These are phyloP conservation scores for Xanthoconium separans DNA, from an alignment of 1,284 basidiomycete genomes.

Conservation along the genomic window DNA sequence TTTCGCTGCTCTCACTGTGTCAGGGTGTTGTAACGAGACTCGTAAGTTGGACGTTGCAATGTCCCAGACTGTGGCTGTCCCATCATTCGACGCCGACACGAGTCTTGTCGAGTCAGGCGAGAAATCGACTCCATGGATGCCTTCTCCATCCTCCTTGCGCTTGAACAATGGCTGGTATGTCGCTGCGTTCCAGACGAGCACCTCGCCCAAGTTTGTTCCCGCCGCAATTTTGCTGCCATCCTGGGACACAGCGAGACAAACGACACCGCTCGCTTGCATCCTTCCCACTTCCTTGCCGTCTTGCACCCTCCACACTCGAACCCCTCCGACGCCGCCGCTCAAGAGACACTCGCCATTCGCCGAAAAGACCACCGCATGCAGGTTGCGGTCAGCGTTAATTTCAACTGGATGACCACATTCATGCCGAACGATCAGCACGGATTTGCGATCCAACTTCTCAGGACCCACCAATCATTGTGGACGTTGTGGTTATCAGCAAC, in stretches of 20 bases:
- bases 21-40: fast-evolving
- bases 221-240: neutral
- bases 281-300: neutral
- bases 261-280: neutral
- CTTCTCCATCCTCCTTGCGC: no score
- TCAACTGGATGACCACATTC: neutral
- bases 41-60: no score
- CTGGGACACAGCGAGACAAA: neutral
- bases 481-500: neutral
- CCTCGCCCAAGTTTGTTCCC: neutral
- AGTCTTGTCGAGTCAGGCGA: no score
- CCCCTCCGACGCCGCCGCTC: neutral
- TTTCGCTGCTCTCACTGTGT: neutral
- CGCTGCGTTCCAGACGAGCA: neutral
- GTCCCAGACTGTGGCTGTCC: no score
- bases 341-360: neutral
- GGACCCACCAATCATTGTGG: neutral
- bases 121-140: no score
- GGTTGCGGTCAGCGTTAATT: neutral
- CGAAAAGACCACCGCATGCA: neutral
- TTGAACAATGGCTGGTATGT: neutral
- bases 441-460: neutral
- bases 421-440: neutral
- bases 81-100: no score
- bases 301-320: neutral